Conservation (phyloP, 306 rosid species). For the Dryas octopetala region DNA sequence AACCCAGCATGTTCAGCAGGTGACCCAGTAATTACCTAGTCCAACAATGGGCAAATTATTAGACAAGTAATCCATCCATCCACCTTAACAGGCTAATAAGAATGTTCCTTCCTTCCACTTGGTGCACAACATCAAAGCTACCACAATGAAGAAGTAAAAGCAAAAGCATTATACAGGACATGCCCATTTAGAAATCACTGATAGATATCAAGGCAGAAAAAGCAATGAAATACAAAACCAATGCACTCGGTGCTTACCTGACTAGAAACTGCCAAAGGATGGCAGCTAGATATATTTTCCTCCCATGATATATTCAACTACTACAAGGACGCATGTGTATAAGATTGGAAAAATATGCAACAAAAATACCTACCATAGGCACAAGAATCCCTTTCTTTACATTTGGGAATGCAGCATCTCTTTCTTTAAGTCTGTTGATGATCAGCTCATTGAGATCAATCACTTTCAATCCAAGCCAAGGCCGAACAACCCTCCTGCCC, state of each 20-base stretch:
- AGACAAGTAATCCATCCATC: slow-evolving; percentile 1
- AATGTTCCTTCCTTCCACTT: neutral
- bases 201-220: neutral
- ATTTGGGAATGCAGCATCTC: slow-evolving; percentile 65
- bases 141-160: neutral
- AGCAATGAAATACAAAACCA: neutral
- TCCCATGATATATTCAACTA: neutral
- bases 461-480: slow-evolving; percentile 96
- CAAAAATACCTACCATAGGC: slow-evolving; percentile 49
- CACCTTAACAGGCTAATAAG: neutral
- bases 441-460: slow-evolving; percentile 79
- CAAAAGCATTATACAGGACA: neutral
- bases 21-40: slow-evolving; percentile 83
- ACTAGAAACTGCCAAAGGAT: neutral
- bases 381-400: slow-evolving; percentile 78
- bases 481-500: slow-evolving; percentile 83
- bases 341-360: neutral
- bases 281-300: neutral
- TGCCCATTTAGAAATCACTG: neutral
- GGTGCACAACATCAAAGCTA: neutral
- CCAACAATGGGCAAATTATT: slow-evolving; percentile 18
- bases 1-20: slow-evolving; percentile 86
- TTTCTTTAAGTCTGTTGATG: slow-evolving; percentile 63
- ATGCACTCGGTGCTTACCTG: neutral
- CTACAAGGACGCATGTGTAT: neutral